A percentile compares a stretch with the other conserved stretches of the same genome.
Conservation (phyloP, 805 yeast genomes). For the Cyberlindnera misumaiensis region DNA sequence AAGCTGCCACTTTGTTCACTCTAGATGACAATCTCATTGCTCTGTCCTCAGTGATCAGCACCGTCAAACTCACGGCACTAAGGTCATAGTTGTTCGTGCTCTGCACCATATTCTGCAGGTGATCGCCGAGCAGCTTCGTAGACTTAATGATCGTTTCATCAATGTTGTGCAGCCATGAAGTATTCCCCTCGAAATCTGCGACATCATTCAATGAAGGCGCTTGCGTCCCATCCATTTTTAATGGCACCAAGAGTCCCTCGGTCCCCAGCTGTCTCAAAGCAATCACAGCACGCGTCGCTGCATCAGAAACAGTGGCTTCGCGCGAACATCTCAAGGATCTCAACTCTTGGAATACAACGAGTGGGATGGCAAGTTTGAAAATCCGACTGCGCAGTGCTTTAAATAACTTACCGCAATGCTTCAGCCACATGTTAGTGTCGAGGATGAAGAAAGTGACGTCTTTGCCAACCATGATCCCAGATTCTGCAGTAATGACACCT, state of each 20-base stretch:
- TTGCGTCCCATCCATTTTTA: conserved; percentile 62
- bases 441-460: conserved; percentile 31
- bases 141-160: conserved; percentile 44
- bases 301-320: conserved; percentile 69
- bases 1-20: conserved; percentile 45
- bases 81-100: conserved; percentile 4
- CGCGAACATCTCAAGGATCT: conserved; percentile 63
- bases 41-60: conserved; percentile 66
- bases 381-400: conserved; percentile 58
- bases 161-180: conserved; percentile 64
- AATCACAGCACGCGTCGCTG: conserved; percentile 75
- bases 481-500: conserved; percentile 8
- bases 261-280: conserved; percentile 60
- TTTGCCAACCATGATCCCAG: conserved; percentile 11
- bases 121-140: conserved; percentile 6
- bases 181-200: conserved; percentile 64
- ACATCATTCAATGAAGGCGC: conserved; percentile 68
- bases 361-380: conserved; percentile 57
- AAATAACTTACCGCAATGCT: conserved; percentile 71
- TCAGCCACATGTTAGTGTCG: conserved; percentile 77
- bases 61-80: conserved; percentile 25
- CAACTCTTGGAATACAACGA: conserved; percentile 73
- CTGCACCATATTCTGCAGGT: neutral
- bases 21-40: conserved; percentile 65
- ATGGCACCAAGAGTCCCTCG: conserved; percentile 48